A percentile compares a stretch with the other conserved stretches of the same genome.
These are phyloP conservation scores for Kwoniella heveanensis DNA, from an alignment of 768 basidiomycete species.

Conservation along the genomic window DNA sequence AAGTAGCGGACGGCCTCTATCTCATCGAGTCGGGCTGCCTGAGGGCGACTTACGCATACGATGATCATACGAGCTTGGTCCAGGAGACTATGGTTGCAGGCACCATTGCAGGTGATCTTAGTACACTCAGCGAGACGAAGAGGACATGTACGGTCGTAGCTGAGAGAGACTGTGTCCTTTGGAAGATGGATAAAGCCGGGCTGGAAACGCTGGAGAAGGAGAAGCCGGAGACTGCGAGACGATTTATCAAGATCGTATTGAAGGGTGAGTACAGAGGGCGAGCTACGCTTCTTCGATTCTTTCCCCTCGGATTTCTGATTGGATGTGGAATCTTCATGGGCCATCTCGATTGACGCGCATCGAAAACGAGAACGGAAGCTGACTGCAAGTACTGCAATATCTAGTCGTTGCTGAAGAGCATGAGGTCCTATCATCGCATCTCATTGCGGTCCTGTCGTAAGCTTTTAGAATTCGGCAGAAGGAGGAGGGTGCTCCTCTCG, in stretches of 20 bases:
- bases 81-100: constrained; percentile 94
- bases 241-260: constrained; percentile 54
- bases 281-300: neutral
- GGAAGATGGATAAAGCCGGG: constrained; percentile 70
- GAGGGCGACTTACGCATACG: constrained; percentile 78
- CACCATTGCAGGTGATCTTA: constrained; percentile 86
- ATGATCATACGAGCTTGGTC: constrained; percentile 66
- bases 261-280: constrained; percentile 48
- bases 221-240: constrained; percentile 59
- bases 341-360: too few species aligned
- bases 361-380: neutral
- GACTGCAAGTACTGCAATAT: neutral
- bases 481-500: too few species aligned
- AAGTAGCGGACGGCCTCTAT: constrained; percentile 78
- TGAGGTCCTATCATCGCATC: constrained; percentile 42
- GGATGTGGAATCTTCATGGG: too few species aligned
- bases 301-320: too few species aligned
- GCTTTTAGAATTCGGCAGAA: too few species aligned
- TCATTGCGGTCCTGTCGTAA: constrained; percentile 46
- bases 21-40: constrained; percentile 85
- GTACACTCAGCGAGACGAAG: constrained; percentile 73
- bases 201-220: constrained; percentile 69
- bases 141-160: constrained; percentile 85
- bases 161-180: constrained; percentile 75
- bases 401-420: constrained; percentile 46